Evolutionary conservation across 139 green algal species (phyloP).

Genomic region (Asterochloris sp.): DNA sequence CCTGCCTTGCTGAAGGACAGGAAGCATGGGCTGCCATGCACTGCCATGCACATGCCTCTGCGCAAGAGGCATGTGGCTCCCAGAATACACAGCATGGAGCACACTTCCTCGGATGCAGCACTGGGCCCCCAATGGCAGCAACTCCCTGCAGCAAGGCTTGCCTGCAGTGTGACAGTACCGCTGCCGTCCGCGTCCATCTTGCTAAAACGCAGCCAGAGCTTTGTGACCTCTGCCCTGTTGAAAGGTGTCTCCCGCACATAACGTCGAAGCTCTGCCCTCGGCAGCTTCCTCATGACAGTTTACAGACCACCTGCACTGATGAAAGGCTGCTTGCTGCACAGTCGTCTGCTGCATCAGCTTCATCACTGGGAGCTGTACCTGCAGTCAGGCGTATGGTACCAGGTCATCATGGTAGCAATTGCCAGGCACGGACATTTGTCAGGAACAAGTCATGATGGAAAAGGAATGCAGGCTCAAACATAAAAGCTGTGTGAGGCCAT

Average conservation of each 20-base stretch:
- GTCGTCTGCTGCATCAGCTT: no score
- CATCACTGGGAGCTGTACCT: no score
- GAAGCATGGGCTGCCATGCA: no score
- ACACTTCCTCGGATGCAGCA: background rate
- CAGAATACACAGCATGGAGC: background rate
- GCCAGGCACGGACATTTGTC: no score
- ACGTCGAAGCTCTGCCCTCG: conserved; percentile 10
- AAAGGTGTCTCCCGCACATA: conserved; percentile 25
- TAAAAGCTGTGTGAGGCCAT: no score
- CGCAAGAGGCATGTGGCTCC: no score
- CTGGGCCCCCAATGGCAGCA: background rate
- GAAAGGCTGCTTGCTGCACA: background rate
- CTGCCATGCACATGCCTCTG: no score
- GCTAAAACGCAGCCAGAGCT: conserved; percentile 17
- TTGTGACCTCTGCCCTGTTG: conserved; percentile 12
- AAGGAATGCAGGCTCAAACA: background rate
- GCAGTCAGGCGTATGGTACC: no score
- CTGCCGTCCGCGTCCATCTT: conserved; percentile 10
- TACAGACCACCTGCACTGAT: background rate
- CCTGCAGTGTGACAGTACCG: conserved; percentile 7
- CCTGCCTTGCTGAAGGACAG: no score
- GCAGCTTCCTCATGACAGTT: conserved; percentile 5
- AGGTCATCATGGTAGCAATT: no score
- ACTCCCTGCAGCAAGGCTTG: background rate
- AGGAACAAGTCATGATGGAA: no score